These are phyloP conservation scores for Macrotyloma uniflorum DNA, from an alignment of 306 rosid genomes.

Conservation along the genomic window DNA sequence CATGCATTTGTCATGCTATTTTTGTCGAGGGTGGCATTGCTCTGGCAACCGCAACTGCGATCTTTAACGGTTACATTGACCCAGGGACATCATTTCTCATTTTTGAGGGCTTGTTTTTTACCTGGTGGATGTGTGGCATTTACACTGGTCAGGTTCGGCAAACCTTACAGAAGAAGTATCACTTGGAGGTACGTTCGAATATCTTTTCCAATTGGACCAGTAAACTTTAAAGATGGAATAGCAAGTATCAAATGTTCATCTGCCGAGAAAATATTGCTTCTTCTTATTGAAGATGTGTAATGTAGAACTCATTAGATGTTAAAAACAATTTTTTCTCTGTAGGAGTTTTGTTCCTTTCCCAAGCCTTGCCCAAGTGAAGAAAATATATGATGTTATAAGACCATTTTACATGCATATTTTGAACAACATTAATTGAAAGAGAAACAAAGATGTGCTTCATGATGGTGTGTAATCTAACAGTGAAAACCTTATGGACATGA, in stretches of 20 bases:
- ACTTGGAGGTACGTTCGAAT: constrained; percentile 55
- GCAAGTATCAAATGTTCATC: not conserved
- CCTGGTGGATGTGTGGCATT: constrained; percentile 91
- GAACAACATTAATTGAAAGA: not conserved
- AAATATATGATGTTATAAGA: not conserved
- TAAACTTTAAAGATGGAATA: not conserved
- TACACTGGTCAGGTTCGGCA: constrained; percentile 76
- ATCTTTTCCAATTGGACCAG: constrained; percentile 19
- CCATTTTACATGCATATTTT: not conserved
- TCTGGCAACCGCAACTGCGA: constrained; percentile 56
- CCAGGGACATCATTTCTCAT: constrained; percentile 69
- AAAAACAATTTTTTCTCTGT: not conserved
- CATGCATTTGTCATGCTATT: constrained; percentile 71
- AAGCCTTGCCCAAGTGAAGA: constrained; percentile 6
- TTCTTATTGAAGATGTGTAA: constrained; percentile 4
- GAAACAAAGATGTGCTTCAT: not conserved
- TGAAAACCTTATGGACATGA: not conserved
- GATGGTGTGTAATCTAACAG: not conserved
- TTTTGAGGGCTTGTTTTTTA: constrained; percentile 61
- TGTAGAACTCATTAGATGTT: constrained; percentile 5
- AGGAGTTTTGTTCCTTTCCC: not conserved
- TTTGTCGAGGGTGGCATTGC: constrained; percentile 70
- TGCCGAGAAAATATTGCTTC: constrained; percentile 15
- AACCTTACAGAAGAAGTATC: constrained; percentile 70
- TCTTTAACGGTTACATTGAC: constrained; percentile 61